Base-by-base conservation (phyloP, 805 yeast genomes). In the Lachancea fermentati region DNA sequence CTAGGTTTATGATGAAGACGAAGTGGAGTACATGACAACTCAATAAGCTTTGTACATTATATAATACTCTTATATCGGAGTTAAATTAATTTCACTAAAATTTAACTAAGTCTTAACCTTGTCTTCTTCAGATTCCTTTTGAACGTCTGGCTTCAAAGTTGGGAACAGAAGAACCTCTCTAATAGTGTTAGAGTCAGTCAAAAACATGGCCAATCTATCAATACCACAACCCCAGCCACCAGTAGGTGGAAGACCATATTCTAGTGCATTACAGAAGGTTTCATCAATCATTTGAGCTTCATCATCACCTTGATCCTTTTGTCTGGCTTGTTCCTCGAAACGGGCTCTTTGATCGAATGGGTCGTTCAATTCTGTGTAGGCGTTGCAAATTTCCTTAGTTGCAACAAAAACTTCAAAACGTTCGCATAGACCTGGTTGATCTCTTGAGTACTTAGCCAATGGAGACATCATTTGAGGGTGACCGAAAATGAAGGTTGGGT, bases 151-250 rank as follows among this genome's bases (percentile, higher is more conserved):
- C 75, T 89, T 93, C 79, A 91, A 86, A 47, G 97, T 89, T 67
- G 98, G 98, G 95, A 91, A 91, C 66, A 93, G 72, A 55, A 91
- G 75, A 36, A 91, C 97, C 73, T 91, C 98, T 81, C 96, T 87
- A 62, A 91, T 91, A 54, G 96, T 85, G 74, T 88, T 85, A 44
- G 96, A 85, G 69, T 93, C 80, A 47, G 97, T 93, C 72, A 93
- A 78, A 75, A 93, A 93, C 98, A 91, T 91, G 61, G 96, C 88
- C 62, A 91, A 66, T 75, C 98, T 84, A 71, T 91, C 98, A 54
- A 91, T 89, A 77, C 98, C 98, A 71, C 95, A 83, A 57, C 98
- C 98, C 97, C 97, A 91, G 55, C 98, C 98, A 67, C 95, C 97
- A 55, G 97, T 93, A 58, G 98, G 98, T 45, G 98, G 98, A 60